These are phyloP conservation scores for Eudorina sp. DNA, from an alignment of 139 green algal species.

Conservation along the genomic window DNA sequence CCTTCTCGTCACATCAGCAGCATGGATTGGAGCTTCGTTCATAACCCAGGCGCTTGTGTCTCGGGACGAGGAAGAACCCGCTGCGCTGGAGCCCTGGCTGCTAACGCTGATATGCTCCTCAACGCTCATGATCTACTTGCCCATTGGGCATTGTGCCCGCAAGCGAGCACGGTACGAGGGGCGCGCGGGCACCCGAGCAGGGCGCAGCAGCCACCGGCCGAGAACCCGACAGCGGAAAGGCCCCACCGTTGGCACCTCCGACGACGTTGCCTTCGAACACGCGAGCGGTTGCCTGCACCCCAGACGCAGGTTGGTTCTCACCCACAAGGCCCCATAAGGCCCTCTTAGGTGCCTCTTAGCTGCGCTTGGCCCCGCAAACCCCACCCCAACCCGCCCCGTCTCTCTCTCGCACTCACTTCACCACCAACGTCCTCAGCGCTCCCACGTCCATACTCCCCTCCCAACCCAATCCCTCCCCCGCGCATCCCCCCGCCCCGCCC, in stretches of 20 bases:
- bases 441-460: too few species aligned
- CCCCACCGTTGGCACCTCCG: background rate
- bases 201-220: background rate
- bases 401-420: background rate
- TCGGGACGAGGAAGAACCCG: background rate
- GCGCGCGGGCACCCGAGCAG: background rate
- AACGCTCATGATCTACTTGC: constrained; percentile 18
- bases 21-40: constrained; percentile 41
- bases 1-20: constrained; percentile 10
- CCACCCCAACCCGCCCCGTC: background rate
- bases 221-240: constrained; percentile 16
- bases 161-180: constrained; percentile 17
- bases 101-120: constrained; percentile 41
- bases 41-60: constrained; percentile 31
- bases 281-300: background rate
- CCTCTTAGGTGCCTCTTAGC: too few species aligned
- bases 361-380: too few species aligned
- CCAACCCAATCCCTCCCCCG: too few species aligned
- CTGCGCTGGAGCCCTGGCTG: constrained; percentile 31
- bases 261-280: constrained; percentile 7
- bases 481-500: too few species aligned
- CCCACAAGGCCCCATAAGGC: too few species aligned
- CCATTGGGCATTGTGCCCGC: background rate
- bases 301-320: constrained; percentile 27
- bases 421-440: too few species aligned